Base-by-base conservation (phyloP, 768 basidiomycete species). In the Lactarius vividus region DNA sequence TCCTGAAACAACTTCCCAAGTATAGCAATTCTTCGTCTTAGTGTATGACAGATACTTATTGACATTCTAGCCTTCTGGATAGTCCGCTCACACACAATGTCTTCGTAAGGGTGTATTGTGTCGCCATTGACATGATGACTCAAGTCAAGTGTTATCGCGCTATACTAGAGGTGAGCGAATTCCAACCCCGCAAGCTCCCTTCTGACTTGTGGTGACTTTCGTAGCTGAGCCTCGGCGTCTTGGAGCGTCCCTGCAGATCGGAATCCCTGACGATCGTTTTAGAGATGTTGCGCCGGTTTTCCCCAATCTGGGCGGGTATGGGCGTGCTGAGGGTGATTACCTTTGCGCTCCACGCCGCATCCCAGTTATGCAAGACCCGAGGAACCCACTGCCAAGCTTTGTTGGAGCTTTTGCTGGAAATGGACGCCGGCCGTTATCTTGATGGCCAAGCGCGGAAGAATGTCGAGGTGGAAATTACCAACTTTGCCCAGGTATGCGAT, bases 251-350 rank as follows among this genome's bases (percentile, higher is more conserved):
- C 2, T 77, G 78, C 5, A 80, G 83, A 39, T 74, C 77, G 0
- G 84, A 88, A 26, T 76, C 86, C 8, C 78, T 92, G 31, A 79
- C 80, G 4, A 83, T 84, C 0, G 82, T 90, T 1, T 81, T 92
- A n/a, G 86, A 89, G 68, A 86, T 85, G 5, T 79, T 94, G n/a
- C 83, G 85, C 65, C 85, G 88, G 8, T 88, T 88, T 70, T 81
- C 84, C 13, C 82, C 84, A 26, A 86, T 92, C 57, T 94, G 91
- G 91, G 83, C 84, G 15, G 90, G 88, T 66, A 90, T 93, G 87
- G 82, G 89, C 71, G 82, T 77, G 13, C 82, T 83, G 66, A 77
- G 78, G 23, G 75, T 72, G 0, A 86, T 93, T 60, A 80, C 86
- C 2, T 75, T 77, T 8, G 82, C 88, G 0, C 81, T 94, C 28